A percentile compares a stretch with the other conserved stretches of the same genome.
phyloP scores from a whole-genome alignment of 2,329 filamentous ascomycete species.

The Aspergillus nomiae region DNA sequence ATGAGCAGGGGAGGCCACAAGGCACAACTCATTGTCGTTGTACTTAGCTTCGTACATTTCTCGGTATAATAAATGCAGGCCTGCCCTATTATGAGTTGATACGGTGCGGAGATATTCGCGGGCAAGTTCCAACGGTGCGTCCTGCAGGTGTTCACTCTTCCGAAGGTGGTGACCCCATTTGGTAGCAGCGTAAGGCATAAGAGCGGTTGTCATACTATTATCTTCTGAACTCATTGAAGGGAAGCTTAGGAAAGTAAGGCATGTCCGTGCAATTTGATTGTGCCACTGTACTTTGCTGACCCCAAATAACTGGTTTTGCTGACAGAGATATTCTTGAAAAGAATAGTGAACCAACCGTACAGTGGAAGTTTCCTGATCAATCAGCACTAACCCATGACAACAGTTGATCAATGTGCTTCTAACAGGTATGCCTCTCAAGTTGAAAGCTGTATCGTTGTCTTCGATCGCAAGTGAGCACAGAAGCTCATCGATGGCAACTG shows the following conservation, averaged over 20 bases:
- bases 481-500: background rate
- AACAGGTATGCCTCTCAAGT: background rate
- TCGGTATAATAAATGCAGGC: too few relatives aligned
- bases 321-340: conserved; percentile 4
- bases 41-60: too few relatives aligned
- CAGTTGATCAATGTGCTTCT: background rate
- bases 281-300: background rate
- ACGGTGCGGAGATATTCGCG: too few relatives aligned
- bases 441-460: background rate
- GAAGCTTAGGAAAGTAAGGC: background rate
- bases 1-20: too few relatives aligned
- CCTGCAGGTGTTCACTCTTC: too few relatives aligned
- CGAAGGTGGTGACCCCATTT: background rate
- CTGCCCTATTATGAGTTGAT: too few relatives aligned
- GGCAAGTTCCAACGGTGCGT: too few relatives aligned
- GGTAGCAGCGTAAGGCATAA: background rate
- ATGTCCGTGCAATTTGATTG: background rate
- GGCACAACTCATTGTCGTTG: too few relatives aligned
- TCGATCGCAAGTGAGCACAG: background rate
- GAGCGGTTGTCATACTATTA: too few relatives aligned
- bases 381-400: conserved; percentile 2
- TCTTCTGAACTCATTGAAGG: too few relatives aligned
- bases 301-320: background rate
- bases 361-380: background rate
- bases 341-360: conserved; percentile 9